Conservation (phyloP, 1,139 yeast genomes). For the Geotrichum restrictum region DNA sequence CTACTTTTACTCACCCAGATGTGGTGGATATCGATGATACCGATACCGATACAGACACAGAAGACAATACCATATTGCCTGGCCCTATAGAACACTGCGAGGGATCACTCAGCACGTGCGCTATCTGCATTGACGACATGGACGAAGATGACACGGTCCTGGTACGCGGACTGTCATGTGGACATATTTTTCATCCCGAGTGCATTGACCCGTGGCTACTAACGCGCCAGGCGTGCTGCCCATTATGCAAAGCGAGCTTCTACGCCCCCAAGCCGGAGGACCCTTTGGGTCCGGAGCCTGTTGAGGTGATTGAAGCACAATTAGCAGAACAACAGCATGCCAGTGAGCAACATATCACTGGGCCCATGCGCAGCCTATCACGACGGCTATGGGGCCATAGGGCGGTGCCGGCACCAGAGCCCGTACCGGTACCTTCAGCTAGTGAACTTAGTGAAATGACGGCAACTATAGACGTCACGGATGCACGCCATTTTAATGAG, state of each 20-base stretch:
- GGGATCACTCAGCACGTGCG: conserved; percentile 56
- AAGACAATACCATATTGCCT: conserved; percentile 23
- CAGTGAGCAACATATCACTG: neutral
- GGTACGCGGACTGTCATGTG: conserved; percentile 73
- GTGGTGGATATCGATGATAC: conserved; percentile 6
- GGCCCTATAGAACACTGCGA: conserved; percentile 18
- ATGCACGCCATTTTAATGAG: too few relatives aligned
- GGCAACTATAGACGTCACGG: too few relatives aligned
- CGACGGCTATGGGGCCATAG: conserved; percentile 4
- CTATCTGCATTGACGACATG: conserved; percentile 68
- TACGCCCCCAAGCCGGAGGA: conserved; percentile 32
- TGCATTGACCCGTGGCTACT: conserved; percentile 85
- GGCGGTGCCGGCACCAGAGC: too few relatives aligned
- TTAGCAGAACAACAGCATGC: neutral
- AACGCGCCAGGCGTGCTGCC: conserved; percentile 74
- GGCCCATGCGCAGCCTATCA: conserved; percentile 5
- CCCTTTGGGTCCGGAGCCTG: conserved; percentile 22
- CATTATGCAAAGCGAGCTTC: conserved; percentile 63
- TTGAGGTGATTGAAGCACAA: conserved; percentile 13
- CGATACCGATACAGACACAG: conserved; percentile 18
- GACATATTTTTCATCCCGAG: conserved; percentile 76
- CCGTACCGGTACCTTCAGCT: too few relatives aligned
- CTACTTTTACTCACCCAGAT: neutral
- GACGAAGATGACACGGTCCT: conserved; percentile 51
- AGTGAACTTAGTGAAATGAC: too few relatives aligned